phyloP scores from a whole-genome alignment of 1,284 basidiomycete genomes.

The Boletus coffeatus region DNA sequence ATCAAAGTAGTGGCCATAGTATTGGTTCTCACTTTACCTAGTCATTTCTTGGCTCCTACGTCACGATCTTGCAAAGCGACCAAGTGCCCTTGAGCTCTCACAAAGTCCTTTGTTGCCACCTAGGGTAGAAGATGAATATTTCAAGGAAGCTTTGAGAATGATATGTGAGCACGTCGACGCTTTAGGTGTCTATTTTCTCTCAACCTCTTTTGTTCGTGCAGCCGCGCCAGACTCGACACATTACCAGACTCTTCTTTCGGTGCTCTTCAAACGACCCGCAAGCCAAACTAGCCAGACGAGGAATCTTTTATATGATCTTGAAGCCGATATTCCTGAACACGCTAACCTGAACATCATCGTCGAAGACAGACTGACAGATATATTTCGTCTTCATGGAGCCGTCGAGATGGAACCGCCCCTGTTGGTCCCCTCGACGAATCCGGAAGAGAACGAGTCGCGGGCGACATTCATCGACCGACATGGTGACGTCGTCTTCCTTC shows the following conservation, averaged over 20 bases:
- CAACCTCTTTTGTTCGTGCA: constrained; percentile 21
- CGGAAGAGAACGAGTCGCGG: constrained; percentile 38
- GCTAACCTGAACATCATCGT: constrained; percentile 73
- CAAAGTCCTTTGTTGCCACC: constrained; percentile 75
- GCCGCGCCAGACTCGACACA: constrained; percentile 72
- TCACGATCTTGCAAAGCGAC: constrained; percentile 80
- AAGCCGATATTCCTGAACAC: constrained; percentile 66
- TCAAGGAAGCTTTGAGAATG: constrained; percentile 72
- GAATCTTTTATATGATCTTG: constrained; percentile 77
- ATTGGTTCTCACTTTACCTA: constrained; percentile 23
- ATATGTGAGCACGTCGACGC: constrained; percentile 53
- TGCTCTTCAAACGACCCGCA: constrained; percentile 63
- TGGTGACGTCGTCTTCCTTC: constrained; percentile 78
- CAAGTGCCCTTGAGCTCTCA: constrained; percentile 81
- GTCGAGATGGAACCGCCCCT: constrained; percentile 83
- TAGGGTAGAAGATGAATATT: constrained; percentile 78
- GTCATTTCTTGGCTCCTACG: constrained; percentile 81
- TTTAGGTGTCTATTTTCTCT: background rate
- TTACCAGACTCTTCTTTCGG: constrained; percentile 62
- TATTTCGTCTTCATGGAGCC: constrained; percentile 88
- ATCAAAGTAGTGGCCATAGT: background rate
- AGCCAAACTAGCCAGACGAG: constrained; percentile 50
- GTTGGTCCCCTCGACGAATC: constrained; percentile 54
- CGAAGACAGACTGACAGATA: constrained; percentile 65
- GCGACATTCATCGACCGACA: constrained; percentile 78